Base-by-base conservation (phyloP, 1,139 yeast genomes). In the Hansenula lynferdii region DNA sequence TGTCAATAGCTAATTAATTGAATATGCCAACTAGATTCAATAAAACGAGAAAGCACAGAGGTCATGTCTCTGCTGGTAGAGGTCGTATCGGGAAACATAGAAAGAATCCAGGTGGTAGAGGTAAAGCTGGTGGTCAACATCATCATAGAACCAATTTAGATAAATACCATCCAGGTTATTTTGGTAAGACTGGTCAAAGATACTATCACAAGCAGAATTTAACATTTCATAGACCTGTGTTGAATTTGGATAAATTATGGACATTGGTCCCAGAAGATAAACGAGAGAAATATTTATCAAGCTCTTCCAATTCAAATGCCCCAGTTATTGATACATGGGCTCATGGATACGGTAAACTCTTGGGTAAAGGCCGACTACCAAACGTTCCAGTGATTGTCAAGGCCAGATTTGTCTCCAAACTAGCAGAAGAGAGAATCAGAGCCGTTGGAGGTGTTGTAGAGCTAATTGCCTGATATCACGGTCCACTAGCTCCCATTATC, bases 121-220 rank as follows among this genome's bases (percentile, higher is more conserved):
- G 99, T 92, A 92, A 79, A 94, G 99, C 99, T 72, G 99, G 99
- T 90, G 99, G 99, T 86, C 95, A 81, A 77, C 97, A 87, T 75
- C 99, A 92, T 78, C 98, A 94, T 96, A 89, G 97, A 86, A 89
- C 92, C 72, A 89, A 89, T 82, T 77, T 92, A 80, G 98, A 94
- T 74, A 92, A 90, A 77, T 94, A 85, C 96, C 99, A 94, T 75
- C 98, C 98, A 67, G 99, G 99, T 89, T 94, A 94, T 94, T 94
- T 94, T 77, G 99, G 99, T 85, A 94, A 94, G 81, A 97, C 94
- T 71, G 99, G 99, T 90, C 92, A 92, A 97, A 89, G 98, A 85
- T 85, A 86, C 85, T 94, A 85, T 96, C 97, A 89, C 90, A 83
- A 85, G 75, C 96, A 89, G 77, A 77, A 75, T 68, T 77, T 75